A percentile compares a stretch with the other conserved stretches of the same genome.
Conservation (phyloP, 2,329 filamentous ascomycete genomes). For the Aureobasidium vineae region DNA sequence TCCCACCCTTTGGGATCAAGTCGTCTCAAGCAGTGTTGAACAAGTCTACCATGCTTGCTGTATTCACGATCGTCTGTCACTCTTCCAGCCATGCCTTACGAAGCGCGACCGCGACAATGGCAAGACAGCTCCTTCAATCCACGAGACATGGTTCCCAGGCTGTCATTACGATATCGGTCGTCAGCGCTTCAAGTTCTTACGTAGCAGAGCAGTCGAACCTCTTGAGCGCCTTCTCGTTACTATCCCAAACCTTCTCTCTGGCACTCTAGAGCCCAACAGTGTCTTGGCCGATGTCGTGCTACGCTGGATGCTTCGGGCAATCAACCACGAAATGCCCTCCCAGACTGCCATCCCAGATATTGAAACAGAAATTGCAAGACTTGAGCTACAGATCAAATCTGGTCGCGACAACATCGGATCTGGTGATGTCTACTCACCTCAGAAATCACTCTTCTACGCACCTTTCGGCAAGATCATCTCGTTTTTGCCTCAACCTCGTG, state of each 20-base stretch:
- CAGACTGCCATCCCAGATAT: slow-evolving; percentile 33
- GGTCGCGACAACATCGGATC: slow-evolving; percentile 31
- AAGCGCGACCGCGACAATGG: slow-evolving; percentile 27
- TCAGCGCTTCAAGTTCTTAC: slow-evolving; percentile 39
- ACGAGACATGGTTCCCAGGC: slow-evolving; percentile 41
- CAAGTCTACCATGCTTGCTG: slow-evolving; percentile 38
- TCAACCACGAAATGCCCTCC: slow-evolving; percentile 29
- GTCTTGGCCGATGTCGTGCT: slow-evolving; percentile 38
- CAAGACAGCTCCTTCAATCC: slow-evolving; percentile 29
- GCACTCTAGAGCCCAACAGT: slow-evolving; percentile 38
- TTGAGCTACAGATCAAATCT: slow-evolving; percentile 30
- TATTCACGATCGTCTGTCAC: slow-evolving; percentile 40
- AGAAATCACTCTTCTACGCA: slow-evolving; percentile 33
- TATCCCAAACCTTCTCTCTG: slow-evolving; percentile 35
- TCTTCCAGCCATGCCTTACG: slow-evolving; percentile 39
- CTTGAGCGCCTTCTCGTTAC: slow-evolving; percentile 35
- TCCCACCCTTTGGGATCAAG: slow-evolving; percentile 40
- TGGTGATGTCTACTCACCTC: slow-evolving; percentile 39
- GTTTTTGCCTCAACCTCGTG: background rate
- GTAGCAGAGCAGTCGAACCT: slow-evolving; percentile 32
- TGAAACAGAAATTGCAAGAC: slow-evolving; percentile 28
- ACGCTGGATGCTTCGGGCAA: slow-evolving; percentile 36
- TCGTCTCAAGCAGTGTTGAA: slow-evolving; percentile 38
- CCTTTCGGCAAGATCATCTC: slow-evolving; percentile 35
- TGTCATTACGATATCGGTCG: slow-evolving; percentile 42